A percentile compares a stretch with the other conserved stretches of the same genome.
phyloP scores from a whole-genome alignment of 1,139 yeast genomes.

The Blastobotrys proliferans region DNA sequence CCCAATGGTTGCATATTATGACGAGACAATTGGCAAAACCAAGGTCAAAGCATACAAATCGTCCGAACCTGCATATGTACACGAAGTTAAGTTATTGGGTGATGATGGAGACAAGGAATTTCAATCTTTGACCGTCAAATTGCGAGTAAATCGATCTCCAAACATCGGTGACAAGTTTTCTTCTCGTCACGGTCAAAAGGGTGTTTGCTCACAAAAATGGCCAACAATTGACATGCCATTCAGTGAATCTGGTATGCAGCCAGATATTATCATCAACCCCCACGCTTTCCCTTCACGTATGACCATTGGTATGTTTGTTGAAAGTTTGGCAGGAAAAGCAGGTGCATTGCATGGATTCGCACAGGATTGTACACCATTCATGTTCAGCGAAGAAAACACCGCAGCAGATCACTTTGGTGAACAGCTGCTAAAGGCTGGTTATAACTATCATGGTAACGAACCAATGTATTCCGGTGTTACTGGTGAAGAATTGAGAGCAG shows the following conservation, averaged over 20 bases:
- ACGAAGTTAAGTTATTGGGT: constrained; percentile 88
- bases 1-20: constrained; percentile 89
- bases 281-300: constrained; percentile 99
- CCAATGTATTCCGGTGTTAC: constrained; percentile 99
- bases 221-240: constrained; percentile 97
- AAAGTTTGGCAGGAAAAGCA: constrained; percentile 94
- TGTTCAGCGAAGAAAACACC: constrained; percentile 82
- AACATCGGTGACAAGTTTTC: constrained; percentile 97
- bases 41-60: constrained; percentile 91
- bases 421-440: constrained; percentile 81
- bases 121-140: constrained; percentile 82
- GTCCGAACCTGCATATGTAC: constrained; percentile 90
- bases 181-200: constrained; percentile 98
- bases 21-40: constrained; percentile 87
- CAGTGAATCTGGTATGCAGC: constrained; percentile 92
- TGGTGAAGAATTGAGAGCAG: constrained; percentile 95
- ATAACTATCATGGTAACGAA: constrained; percentile 96
- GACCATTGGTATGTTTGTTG: constrained; percentile 99
- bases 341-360: constrained; percentile 98
- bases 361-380: constrained; percentile 97
- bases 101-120: constrained; percentile 84
- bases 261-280: constrained; percentile 95
- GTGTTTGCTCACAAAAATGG: constrained; percentile 99
- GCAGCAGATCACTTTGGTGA: constrained; percentile 98
- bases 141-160: constrained; percentile 87